phyloP scores from a whole-genome alignment of 176 grass and related monocot species.

The Lolium multiflorum region DNA sequence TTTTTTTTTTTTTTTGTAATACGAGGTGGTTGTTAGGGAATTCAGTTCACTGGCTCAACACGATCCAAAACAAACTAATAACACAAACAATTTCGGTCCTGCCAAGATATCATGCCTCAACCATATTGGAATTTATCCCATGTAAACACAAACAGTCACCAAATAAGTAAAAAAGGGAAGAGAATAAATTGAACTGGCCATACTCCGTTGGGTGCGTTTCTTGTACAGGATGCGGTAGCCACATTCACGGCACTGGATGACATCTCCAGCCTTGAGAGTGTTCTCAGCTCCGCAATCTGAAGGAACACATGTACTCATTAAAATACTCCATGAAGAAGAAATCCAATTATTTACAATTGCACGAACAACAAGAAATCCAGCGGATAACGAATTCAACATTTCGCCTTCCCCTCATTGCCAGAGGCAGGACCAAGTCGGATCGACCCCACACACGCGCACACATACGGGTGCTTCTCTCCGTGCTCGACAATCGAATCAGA shows the following conservation, averaged over 20 bases:
- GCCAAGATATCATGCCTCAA: background rate
- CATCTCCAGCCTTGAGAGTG: constrained; percentile 55
- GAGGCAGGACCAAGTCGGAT: no score
- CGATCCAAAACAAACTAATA: no score
- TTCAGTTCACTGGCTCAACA: no score
- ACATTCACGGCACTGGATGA: constrained; percentile 60
- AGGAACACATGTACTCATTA: background rate
- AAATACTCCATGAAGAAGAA: background rate
- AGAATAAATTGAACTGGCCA: background rate
- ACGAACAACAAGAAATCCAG: background rate
- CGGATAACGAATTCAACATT: background rate
- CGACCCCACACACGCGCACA: no score
- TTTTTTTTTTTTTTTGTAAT: no score
- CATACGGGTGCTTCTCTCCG: no score
- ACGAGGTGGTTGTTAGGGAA: no score
- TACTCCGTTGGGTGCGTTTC: constrained; percentile 60
- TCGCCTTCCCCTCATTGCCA: no score
- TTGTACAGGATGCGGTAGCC: constrained; percentile 68
- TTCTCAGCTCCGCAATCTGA: constrained; percentile 55
- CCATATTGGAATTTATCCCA: background rate
- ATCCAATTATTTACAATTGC: background rate
- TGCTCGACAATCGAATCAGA: no score
- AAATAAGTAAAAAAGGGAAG: background rate
- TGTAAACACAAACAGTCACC: background rate
- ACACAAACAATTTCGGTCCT: background rate